Evolutionary conservation across 768 basidiomycete genomes (phyloP).

Genomic region (Podaxis sp.): DNA sequence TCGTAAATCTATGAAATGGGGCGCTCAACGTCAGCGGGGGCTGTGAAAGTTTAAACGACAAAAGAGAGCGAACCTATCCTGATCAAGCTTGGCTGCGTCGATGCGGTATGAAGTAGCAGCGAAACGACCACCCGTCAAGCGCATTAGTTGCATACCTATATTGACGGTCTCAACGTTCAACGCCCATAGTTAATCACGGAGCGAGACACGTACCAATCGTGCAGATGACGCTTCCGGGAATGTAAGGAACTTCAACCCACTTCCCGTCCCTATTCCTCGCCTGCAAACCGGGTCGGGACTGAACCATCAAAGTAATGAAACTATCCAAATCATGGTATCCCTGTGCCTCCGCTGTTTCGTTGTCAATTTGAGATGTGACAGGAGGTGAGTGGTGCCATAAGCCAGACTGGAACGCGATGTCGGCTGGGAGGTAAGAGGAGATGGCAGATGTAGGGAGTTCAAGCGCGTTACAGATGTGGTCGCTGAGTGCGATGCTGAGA

Average conservation of each 20-base stretch:
- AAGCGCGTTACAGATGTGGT: conserved; percentile 3
- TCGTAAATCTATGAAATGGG: conserved; percentile 1
- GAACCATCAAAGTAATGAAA: conserved; percentile 5
- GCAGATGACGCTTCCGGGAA: conserved; percentile 3
- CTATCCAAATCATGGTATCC: conserved; percentile 7
- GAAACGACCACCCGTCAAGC: conserved; percentile 6
- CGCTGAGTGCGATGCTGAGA: background rate
- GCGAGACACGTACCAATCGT: conserved; percentile 1
- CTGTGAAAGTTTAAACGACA: background rate
- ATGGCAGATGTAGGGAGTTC: conserved; percentile 4
- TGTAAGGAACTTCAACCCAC: conserved; percentile 7
- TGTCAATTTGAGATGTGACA: too few relatives aligned
- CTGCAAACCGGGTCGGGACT: conserved; percentile 2
- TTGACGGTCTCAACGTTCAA: background rate
- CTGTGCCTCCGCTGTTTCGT: background rate
- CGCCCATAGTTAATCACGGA: background rate
- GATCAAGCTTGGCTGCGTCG: background rate
- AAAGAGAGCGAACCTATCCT: background rate
- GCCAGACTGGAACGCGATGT: background rate
- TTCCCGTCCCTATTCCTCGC: conserved; percentile 5
- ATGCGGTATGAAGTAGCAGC: conserved; percentile 4
- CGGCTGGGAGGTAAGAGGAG: background rate
- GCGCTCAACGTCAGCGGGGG: background rate
- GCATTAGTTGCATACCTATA: conserved; percentile 5
- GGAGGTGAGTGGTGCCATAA: conserved; percentile 2